Evolutionary conservation across 345 rosid genomes (phyloP).

Genomic region (Jatropha curcas): DNA sequence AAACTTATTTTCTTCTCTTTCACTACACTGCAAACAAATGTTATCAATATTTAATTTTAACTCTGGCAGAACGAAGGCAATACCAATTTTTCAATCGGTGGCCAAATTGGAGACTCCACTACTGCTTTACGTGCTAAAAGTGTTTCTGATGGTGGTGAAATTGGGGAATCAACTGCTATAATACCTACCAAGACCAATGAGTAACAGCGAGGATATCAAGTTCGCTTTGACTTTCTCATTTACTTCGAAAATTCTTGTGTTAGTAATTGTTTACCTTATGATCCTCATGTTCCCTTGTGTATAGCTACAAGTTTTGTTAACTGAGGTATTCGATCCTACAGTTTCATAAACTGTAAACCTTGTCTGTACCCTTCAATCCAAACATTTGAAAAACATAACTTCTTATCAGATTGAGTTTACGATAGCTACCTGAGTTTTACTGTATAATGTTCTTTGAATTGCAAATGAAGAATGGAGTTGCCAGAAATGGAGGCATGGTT

Average conservation of each 20-base stretch:
- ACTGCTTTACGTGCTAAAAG: slow-evolving; percentile 9
- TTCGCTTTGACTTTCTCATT: not conserved
- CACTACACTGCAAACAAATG: not conserved
- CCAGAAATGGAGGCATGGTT: too few relatives aligned
- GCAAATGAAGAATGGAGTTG: not conserved
- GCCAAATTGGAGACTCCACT: slow-evolving; percentile 11
- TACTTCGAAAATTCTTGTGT: not conserved
- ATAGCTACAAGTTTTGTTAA: not conserved
- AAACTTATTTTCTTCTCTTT: too few relatives aligned
- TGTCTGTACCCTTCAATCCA: not conserved
- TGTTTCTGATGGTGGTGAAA: slow-evolving; percentile 3
- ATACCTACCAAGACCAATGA: not conserved
- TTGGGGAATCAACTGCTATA: not conserved
- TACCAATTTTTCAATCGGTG: slow-evolving; percentile 10
- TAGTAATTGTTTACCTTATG: not conserved
- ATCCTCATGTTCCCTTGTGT: not conserved
- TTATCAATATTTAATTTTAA: not conserved
- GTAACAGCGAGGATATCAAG: not conserved
- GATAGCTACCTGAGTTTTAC: not conserved
- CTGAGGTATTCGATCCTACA: not conserved
- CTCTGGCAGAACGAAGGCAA: slow-evolving; percentile 29
- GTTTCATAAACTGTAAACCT: not conserved
- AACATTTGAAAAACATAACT: too few relatives aligned
- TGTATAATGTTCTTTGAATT: not conserved
- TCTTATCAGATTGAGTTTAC: not conserved